Percentiles rank a stretch among this genome's conserved stretches.
Conservation (phyloP, 2,329 filamentous ascomycete species). For the Chaetomiaceae sp. region DNA sequence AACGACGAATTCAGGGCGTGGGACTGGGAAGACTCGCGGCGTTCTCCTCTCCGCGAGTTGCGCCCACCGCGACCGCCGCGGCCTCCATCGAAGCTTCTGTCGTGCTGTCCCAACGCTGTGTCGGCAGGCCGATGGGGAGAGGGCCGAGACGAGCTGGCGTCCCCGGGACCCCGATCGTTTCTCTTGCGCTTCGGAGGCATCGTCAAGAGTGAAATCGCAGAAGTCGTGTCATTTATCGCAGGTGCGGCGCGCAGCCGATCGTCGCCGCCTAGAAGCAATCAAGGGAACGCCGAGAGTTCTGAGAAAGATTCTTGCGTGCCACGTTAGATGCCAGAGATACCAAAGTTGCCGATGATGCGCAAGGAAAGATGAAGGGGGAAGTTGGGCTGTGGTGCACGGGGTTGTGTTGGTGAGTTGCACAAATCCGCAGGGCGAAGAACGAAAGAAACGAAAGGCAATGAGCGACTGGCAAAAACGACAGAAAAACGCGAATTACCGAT, state of each 20-base stretch:
- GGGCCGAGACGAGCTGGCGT: constrained; percentile 47
- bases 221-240: constrained; percentile 24
- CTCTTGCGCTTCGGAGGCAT: constrained; percentile 61
- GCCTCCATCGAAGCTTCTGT: constrained; percentile 48
- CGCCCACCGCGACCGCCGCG: constrained; percentile 43
- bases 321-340: constrained; percentile 5
- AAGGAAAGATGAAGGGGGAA: not conserved
- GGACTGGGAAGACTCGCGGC: constrained; percentile 49
- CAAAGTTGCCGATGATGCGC: not conserved
- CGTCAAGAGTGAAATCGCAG: constrained; percentile 21
- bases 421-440: not conserved
- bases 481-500: constrained; percentile 12
- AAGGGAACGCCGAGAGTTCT: not conserved
- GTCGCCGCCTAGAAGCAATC: constrained; percentile 5
- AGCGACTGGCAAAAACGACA: constrained; percentile 2
- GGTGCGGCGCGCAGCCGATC: constrained; percentile 17
- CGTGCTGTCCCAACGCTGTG: constrained; percentile 53
- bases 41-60: constrained; percentile 44
- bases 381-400: not conserved
- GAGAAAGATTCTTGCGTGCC: not conserved
- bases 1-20: constrained; percentile 19
- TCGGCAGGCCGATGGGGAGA: constrained; percentile 60
- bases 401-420: not conserved
- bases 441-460: not conserved
- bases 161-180: constrained; percentile 46